A percentile compares a stretch with the other conserved stretches of the same genome.
Evolutionary conservation across 2,329 filamentous ascomycete species (phyloP).

Genomic region (Calonectria hawksworthii): DNA sequence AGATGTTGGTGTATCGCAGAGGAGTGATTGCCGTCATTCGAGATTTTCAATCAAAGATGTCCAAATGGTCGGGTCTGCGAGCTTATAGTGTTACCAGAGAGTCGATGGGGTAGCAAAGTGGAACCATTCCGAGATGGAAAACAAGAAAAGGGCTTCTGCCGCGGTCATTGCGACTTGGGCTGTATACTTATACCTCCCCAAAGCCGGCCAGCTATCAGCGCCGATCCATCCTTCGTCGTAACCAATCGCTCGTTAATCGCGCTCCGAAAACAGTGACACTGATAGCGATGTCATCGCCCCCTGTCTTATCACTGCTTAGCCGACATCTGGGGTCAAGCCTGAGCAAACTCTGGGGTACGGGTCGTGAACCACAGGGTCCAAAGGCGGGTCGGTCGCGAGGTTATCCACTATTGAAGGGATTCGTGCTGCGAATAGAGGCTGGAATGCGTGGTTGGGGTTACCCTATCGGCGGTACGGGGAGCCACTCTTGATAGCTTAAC

Average conservation of each 20-base stretch:
- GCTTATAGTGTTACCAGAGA: not conserved
- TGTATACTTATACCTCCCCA: not conserved
- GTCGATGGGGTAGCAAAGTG: not conserved
- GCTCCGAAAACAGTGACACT: slow-evolving; percentile 11
- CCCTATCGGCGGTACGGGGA: not conserved
- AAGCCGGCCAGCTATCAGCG: not conserved
- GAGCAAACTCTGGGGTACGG: slow-evolving; percentile 25
- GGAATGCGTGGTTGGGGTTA: not conserved
- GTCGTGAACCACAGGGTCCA: not conserved
- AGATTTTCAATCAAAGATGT: not conserved
- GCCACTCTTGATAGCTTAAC: slow-evolving; percentile 7
- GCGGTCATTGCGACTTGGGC: not conserved
- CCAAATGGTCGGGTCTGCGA: not conserved
- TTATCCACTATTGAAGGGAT: not conserved
- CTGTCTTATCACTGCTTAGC: slow-evolving; percentile 26
- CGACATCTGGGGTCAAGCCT: slow-evolving; percentile 25
- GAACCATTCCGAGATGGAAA: not conserved
- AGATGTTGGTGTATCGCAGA: slow-evolving; percentile 32
- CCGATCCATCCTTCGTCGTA: not conserved
- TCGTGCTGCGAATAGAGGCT: not conserved
- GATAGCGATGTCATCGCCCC: slow-evolving; percentile 19
- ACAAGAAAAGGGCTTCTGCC: not conserved
- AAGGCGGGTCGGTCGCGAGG: not conserved
- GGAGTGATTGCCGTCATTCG: slow-evolving; percentile 31
- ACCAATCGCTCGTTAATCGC: not conserved